Conservation (phyloP, 106 monocot species). For the Dioscorea dumetorum region DNA sequence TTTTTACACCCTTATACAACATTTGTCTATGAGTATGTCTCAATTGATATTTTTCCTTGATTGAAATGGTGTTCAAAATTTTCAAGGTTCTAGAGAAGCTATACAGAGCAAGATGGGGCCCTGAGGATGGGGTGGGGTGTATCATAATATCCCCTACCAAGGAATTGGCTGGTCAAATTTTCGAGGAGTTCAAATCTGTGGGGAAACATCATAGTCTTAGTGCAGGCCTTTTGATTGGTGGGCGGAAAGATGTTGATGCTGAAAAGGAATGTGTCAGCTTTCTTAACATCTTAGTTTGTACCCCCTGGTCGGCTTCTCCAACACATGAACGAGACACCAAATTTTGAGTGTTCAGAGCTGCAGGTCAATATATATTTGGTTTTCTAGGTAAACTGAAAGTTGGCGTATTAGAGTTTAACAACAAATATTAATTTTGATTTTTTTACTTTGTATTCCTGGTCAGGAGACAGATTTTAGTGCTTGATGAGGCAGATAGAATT, state of each 20-base stretch:
- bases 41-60: too few relatives aligned
- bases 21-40: too few relatives aligned
- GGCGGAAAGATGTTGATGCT: slow-evolving; percentile 80
- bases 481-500: slow-evolving; percentile 99
- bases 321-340: slow-evolving; percentile 92
- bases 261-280: slow-evolving; percentile 74
- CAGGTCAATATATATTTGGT: slow-evolving; percentile 49
- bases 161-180: slow-evolving; percentile 85
- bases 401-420: not conserved
- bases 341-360: slow-evolving; percentile 91
- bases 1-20: too few relatives aligned
- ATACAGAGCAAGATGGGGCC: slow-evolving; percentile 81
- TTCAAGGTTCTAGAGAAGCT: slow-evolving; percentile 80
- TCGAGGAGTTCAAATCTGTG: slow-evolving; percentile 73
- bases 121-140: slow-evolving; percentile 87
- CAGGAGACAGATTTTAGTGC: slow-evolving; percentile 78
- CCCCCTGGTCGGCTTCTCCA: slow-evolving; percentile 88
- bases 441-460: slow-evolving; percentile 11
- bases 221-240: slow-evolving; percentile 82
- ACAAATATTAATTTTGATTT: not conserved
- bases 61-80: not conserved
- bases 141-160: slow-evolving; percentile 92
- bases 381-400: slow-evolving; percentile 4
- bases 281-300: slow-evolving; percentile 86
- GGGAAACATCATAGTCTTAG: slow-evolving; percentile 81